phyloP scores from a whole-genome alignment of 2,329 filamentous ascomycete species.

The Ceratocystis colombiana region DNA sequence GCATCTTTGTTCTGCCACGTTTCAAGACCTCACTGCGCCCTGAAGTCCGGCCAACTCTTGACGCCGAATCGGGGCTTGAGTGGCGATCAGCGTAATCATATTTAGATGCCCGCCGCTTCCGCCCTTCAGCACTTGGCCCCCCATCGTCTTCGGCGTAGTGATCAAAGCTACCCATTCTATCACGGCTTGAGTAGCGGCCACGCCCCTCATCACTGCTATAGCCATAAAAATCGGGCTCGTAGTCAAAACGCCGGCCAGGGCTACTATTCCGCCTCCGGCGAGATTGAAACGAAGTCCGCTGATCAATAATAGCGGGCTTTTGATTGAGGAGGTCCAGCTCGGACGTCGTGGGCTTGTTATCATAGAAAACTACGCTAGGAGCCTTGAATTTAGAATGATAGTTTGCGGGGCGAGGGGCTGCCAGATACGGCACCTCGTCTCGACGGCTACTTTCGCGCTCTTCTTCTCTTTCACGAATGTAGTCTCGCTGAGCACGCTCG shows the following conservation, averaged over 20 bases:
- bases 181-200: conserved; percentile 37
- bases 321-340: conserved; percentile 7
- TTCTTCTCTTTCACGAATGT: conserved; percentile 18
- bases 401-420: conserved; percentile 12
- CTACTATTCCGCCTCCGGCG: conserved; percentile 11
- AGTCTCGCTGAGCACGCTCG: conserved; percentile 7
- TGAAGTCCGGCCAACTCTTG: conserved; percentile 39
- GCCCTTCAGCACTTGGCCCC: conserved; percentile 35
- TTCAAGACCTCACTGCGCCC: conserved; percentile 58
- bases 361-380: conserved; percentile 22
- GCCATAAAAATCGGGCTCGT: not conserved
- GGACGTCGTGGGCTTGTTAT: conserved; percentile 19
- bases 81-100: conserved; percentile 11
- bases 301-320: conserved; percentile 4
- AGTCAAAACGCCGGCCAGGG: conserved; percentile 8
- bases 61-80: conserved; percentile 1
- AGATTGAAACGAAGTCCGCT: conserved; percentile 19
- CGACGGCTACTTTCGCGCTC: conserved; percentile 7
- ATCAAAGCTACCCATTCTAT: conserved; percentile 28
- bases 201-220: conserved; percentile 28
- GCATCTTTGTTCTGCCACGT: conserved; percentile 84
- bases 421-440: conserved; percentile 2
- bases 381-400: conserved; percentile 13
- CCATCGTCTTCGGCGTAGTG: conserved; percentile 32
- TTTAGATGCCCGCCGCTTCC: conserved; percentile 11